A percentile compares a stretch with the other conserved stretches of the same genome.
phyloP scores from a whole-genome alignment of 768 basidiomycete species.

The Russula sp. region DNA sequence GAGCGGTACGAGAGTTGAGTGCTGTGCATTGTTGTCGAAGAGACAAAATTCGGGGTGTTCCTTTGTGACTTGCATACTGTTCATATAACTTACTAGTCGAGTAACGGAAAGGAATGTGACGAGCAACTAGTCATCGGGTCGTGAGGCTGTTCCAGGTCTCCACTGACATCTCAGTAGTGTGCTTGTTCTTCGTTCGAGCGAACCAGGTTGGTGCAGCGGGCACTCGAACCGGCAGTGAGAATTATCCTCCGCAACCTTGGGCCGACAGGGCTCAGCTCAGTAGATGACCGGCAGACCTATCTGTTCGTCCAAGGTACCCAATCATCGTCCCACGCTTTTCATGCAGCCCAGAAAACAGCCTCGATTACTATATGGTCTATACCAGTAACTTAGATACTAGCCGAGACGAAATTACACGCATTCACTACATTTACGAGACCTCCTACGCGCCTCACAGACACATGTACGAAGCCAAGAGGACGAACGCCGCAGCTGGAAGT shows the following conservation, averaged over 20 bases:
- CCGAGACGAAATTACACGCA: not conserved
- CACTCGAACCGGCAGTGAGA: too few species aligned
- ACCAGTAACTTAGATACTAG: not conserved
- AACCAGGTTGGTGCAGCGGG: too few species aligned
- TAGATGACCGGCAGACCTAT: too few species aligned
- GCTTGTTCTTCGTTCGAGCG: too few species aligned
- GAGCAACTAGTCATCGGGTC: not conserved
- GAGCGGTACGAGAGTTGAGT: slow-evolving; percentile 25
- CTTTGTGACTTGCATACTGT: slow-evolving; percentile 2
- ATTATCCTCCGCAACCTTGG: too few species aligned
- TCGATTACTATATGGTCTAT: not conserved
- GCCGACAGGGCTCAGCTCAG: too few species aligned
- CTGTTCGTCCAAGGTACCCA: too few species aligned
- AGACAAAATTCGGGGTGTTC: not conserved
- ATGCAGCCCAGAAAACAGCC: not conserved
- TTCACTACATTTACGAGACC: not conserved
- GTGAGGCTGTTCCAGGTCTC: not conserved
- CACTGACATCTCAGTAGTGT: not conserved
- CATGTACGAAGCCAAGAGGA: slow-evolving; percentile 9
- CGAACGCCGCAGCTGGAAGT: not conserved
- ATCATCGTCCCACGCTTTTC: not conserved
- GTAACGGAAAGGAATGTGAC: not conserved
- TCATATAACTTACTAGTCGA: slow-evolving; percentile 14
- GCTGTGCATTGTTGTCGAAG: not conserved
- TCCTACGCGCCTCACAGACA: not conserved